Conservation (phyloP, 371 early-diverging fungal genomes). For the Saksenaea oblongispora region DNA sequence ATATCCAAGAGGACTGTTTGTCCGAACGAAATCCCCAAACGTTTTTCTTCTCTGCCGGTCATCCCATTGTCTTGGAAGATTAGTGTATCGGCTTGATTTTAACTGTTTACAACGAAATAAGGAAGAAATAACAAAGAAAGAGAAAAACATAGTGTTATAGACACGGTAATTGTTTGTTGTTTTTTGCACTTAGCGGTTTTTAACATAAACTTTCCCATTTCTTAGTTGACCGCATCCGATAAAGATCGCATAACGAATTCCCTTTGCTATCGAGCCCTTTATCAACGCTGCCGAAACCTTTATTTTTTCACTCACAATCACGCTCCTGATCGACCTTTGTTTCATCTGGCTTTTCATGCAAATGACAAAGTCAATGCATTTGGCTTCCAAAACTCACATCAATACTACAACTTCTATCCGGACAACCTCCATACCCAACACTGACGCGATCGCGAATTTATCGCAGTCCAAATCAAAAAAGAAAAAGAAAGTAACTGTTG, state of each 20-base stretch:
- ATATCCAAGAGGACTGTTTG: not conserved
- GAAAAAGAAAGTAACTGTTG: not conserved
- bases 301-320: slow-evolving; percentile 10
- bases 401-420: not conserved
- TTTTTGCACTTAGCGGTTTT: not conserved
- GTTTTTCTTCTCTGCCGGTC: not conserved
- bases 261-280: slow-evolving; percentile 16
- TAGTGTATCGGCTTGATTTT: not conserved
- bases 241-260: slow-evolving; percentile 5
- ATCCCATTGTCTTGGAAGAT: not conserved
- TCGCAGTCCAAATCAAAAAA: not conserved
- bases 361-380: slow-evolving; percentile 27
- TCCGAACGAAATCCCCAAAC: not conserved
- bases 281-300: slow-evolving; percentile 8
- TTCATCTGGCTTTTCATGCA: slow-evolving; percentile 31
- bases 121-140: not conserved
- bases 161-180: slow-evolving; percentile 8
- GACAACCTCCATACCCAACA: slow-evolving; percentile 1
- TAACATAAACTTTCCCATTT: not conserved
- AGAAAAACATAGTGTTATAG: not conserved
- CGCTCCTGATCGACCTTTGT: slow-evolving; percentile 23
- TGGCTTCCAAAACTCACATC: slow-evolving; percentile 11
- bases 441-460: not conserved
- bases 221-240: not conserved
- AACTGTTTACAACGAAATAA: not conserved